Base-by-base conservation (phyloP, 352 stramenopile species). In the Phytopythium ostracodes region DNA sequence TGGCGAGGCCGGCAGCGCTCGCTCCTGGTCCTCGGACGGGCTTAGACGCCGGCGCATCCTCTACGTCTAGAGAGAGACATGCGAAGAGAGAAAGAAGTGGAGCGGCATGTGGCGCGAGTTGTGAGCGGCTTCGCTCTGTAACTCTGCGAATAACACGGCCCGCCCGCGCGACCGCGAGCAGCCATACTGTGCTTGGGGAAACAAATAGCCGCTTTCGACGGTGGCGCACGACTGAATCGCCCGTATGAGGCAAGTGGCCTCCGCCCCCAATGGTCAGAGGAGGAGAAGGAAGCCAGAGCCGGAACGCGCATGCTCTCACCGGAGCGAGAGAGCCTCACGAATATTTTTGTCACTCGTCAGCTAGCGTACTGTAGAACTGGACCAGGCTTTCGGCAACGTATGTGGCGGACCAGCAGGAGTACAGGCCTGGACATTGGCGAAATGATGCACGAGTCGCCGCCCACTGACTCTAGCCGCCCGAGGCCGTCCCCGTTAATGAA, bases 141-240 rank as follows among this genome's bases (percentile, higher is more conserved):
- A 36, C 25, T 17, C 47, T 7, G 27, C 46, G 46, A 33, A 25
- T 53, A 47, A 40, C 10, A 15, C 33, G 33, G 33, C 33, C 33
- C 6, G 33, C 33, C 6, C 20, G 17, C 31, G 18, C 4, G 42
- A 7, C n/a, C n/a, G n/a, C 35, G 2, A 1, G 35, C 35, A 59
- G 53, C 53, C 53, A 59, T 49, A 22, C 47, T 36, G 27, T 15
- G 18, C 6, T 25, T 59, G 53, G 33, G 22, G 53, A 33, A 8
- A n/a, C 53, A 35, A 59, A 12, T 29, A 59, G 53, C 53, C 53
- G 53, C 53, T 59, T 46, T 18, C 12, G 53, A 1, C 33, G 9
- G 35, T 59, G 33, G 35, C 53, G 53, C 33, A 59, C 22, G 53
- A 27, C 53, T 59, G 53, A 22, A 47, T 24, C 53, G 53, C 53